phyloP scores from a whole-genome alignment of 768 basidiomycete genomes.

The Tephrocybe sp. region DNA sequence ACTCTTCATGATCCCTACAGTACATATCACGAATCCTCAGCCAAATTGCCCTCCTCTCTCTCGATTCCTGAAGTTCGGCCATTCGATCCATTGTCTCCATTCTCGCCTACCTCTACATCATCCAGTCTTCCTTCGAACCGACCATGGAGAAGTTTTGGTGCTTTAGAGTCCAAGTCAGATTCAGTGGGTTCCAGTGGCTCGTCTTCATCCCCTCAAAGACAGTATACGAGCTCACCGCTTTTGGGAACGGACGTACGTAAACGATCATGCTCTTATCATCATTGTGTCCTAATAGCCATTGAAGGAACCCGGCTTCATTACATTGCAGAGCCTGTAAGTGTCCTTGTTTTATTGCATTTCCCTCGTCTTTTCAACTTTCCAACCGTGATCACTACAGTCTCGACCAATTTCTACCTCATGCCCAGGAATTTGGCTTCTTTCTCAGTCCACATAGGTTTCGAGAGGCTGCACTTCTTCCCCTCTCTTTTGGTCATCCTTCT shows the following conservation, averaged over 20 bases:
- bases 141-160: slow-evolving; percentile 37
- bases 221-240: slow-evolving; percentile 33
- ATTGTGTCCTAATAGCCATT: slow-evolving; percentile 5
- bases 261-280: neutral
- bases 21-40: slow-evolving; percentile 26
- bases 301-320: slow-evolving; percentile 38
- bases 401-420: slow-evolving; percentile 56
- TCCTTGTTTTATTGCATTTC: neutral
- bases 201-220: slow-evolving; percentile 37
- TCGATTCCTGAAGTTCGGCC: slow-evolving; percentile 29
- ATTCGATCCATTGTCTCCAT: slow-evolving; percentile 35
- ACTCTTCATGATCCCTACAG: slow-evolving; percentile 51
- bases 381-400: slow-evolving; percentile 36
- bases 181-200: slow-evolving; percentile 43
- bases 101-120: slow-evolving; percentile 41
- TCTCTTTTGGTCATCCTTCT: slow-evolving; percentile 45
- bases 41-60: slow-evolving; percentile 32
- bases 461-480: slow-evolving; percentile 43
- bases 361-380: slow-evolving; percentile 2
- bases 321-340: slow-evolving; percentile 38
- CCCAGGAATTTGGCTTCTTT: slow-evolving; percentile 64
- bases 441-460: slow-evolving; percentile 50
- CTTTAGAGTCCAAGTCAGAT: slow-evolving; percentile 36
- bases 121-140: slow-evolving; percentile 48
- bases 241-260: slow-evolving; percentile 37